Conservation (phyloP, 1,284 basidiomycete species). For the Malassezia brasiliensis region DNA sequence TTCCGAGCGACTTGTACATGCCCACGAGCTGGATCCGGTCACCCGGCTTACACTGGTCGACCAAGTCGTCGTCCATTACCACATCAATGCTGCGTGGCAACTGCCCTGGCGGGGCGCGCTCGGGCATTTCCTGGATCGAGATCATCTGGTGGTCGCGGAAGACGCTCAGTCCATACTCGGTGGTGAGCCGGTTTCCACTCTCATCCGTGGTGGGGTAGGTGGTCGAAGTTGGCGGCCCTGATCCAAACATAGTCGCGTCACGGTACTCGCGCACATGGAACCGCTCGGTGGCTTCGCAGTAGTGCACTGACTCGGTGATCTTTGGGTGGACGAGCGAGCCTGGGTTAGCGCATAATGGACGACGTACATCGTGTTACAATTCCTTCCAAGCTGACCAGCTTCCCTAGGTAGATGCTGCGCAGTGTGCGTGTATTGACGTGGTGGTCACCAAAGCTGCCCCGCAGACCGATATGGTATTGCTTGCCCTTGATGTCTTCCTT, state of each 20-base stretch:
- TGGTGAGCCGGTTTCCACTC: constrained; percentile 73
- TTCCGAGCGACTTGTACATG: constrained; percentile 84
- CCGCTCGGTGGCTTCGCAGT: constrained; percentile 70
- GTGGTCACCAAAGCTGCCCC: constrained; percentile 97
- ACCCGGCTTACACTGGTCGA: constrained; percentile 94
- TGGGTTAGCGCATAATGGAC: constrained; percentile 20
- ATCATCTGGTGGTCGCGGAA: constrained; percentile 96
- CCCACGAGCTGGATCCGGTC: constrained; percentile 96
- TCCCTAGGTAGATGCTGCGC: constrained; percentile 75
- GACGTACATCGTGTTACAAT: constrained; percentile 82
- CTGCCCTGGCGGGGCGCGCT: constrained; percentile 92
- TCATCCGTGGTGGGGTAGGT: constrained; percentile 78
- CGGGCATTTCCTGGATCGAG: constrained; percentile 98
- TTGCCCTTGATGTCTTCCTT: constrained; percentile 75
- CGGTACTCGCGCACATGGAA: constrained; percentile 87
- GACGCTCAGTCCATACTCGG: constrained; percentile 82
- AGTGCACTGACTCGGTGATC: constrained; percentile 94
- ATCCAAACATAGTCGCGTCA: constrained; percentile 82
- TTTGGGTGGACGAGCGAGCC: constrained; percentile 92
- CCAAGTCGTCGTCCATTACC: constrained; percentile 89
- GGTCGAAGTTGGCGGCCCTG: constrained; percentile 48
- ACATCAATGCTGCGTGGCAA: constrained; percentile 90
- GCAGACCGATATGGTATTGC: constrained; percentile 67
- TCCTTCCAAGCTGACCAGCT: constrained; percentile 93
- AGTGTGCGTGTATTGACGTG: constrained; percentile 92